A percentile compares a stretch with the other conserved stretches of the same genome.
Evolutionary conservation across 2,329 filamentous ascomycete species (phyloP).

Genomic region (Penicillium freii): DNA sequence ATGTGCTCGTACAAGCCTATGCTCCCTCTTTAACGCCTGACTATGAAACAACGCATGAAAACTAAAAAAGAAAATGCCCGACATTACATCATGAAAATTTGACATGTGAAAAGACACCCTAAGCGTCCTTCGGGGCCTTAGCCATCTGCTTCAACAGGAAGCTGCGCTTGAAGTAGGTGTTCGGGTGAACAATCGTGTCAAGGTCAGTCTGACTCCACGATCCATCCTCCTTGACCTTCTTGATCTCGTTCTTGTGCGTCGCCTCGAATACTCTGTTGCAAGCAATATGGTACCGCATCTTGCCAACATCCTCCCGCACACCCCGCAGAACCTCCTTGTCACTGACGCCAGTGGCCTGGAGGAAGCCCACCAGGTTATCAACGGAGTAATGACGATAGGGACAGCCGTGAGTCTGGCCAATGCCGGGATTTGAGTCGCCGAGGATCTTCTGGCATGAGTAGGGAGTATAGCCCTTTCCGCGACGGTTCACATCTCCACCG

Average conservation of each 20-base stretch:
- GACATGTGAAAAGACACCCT: slow-evolving; percentile 6
- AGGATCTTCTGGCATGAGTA: slow-evolving; percentile 95
- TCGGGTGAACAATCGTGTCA: slow-evolving; percentile 95
- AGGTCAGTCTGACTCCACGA: slow-evolving; percentile 72
- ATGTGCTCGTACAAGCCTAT: neutral
- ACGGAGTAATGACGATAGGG: slow-evolving; percentile 89
- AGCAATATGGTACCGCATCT: slow-evolving; percentile 87
- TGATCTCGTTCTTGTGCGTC: slow-evolving; percentile 74
- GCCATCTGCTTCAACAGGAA: slow-evolving; percentile 81
- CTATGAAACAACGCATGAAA: neutral
- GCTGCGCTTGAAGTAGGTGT: slow-evolving; percentile 96
- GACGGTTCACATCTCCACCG: slow-evolving; percentile 83
- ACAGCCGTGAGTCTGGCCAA: slow-evolving; percentile 91
- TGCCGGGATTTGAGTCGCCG: slow-evolving; percentile 79
- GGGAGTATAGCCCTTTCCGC: slow-evolving; percentile 82
- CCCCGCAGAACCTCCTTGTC: slow-evolving; percentile 75
- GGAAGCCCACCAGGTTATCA: slow-evolving; percentile 76
- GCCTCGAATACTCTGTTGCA: slow-evolving; percentile 95
- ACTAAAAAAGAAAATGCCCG: slow-evolving; percentile 5
- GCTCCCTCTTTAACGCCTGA: slow-evolving; percentile 14
- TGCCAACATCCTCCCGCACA: slow-evolving; percentile 84
- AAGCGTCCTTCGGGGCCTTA: slow-evolving; percentile 51
- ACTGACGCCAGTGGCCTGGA: slow-evolving; percentile 74
- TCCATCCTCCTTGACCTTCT: slow-evolving; percentile 71
- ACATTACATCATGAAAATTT: slow-evolving; percentile 51